Evolutionary conservation across 768 basidiomycete genomes (phyloP), one percentile per base, ranked within the genome.

Genomic region (Coprinopsis marcescibilis): DNA sequence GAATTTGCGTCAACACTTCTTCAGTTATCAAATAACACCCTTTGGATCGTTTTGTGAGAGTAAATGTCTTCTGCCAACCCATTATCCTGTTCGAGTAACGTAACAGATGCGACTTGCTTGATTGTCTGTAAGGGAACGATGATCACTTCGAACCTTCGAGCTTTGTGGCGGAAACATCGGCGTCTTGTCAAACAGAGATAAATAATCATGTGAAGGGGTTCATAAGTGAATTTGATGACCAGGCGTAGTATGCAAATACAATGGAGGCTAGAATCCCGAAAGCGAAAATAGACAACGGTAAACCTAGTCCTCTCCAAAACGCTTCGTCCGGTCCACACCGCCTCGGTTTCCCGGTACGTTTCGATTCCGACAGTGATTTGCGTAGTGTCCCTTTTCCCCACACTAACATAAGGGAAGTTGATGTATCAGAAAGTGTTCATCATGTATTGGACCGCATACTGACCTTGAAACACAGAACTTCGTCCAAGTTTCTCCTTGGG

Each of bases 331-430:
- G 54, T 89, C 88, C 38, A 81, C 66, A 6, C 92, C 92, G 46
- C 92, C 92, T 40, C 92, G 76, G 61, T 89, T 91, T 11, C 92
- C 92, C 21, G 92, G 92, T 19, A 91, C 85, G 61, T 92, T 93
- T 46, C 87, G 71, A 62, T 93, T 93, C 33, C 85, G 79, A 65
- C 94, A 96, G 56, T 89, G 83, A 61, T 96, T 95, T 15, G 94
- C 94, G 60, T 95, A 95, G 60, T 98, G 95, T 1, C 95, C 95
- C 55, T 86, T 85, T 63, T 90, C 83, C 29, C 89, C 89, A 58
- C 93, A 96, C 84, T 91, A 52, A 41, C 45, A 47, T 35, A 3
- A 54, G 26, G 43, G 27, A 47, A 40, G 43, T 43, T 46, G 23
- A 46, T 25, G 29, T 24, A 35, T 32, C 45, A 30, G 15, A 37